These are phyloP conservation scores for Lithospermum erythrorhizon DNA, from an alignment of 257 asterid species.

Conservation along the genomic window DNA sequence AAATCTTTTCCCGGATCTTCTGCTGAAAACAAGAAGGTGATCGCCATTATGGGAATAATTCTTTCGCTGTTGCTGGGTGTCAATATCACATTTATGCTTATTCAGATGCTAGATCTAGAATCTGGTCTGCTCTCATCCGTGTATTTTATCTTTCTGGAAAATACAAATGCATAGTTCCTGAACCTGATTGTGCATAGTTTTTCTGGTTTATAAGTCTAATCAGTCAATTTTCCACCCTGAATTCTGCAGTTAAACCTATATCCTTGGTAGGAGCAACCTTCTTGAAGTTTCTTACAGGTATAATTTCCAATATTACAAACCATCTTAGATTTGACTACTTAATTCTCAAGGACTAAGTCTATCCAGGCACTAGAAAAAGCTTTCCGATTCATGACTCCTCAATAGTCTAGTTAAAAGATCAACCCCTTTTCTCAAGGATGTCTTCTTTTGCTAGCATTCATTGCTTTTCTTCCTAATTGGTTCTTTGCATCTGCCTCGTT, in stretches of 20 bases:
- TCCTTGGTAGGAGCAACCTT: conserved; percentile 79
- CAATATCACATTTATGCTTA: conserved; percentile 94
- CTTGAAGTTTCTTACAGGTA: conserved; percentile 89
- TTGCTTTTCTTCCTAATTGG: no score
- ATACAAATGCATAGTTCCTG: background rate
- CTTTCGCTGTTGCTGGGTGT: conserved; percentile 99
- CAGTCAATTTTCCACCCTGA: conserved; percentile 1
- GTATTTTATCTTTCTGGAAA: background rate
- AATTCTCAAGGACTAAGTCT: no score
- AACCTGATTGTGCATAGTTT: background rate
- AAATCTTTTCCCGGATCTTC: conserved; percentile 96
- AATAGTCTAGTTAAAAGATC: no score
- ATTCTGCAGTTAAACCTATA: conserved; percentile 79
- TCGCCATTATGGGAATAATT: conserved; percentile 92
- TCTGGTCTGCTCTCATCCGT: conserved; percentile 39
- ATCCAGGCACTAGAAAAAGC: no score
- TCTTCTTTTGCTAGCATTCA: no score
- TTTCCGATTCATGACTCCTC: no score
- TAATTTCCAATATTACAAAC: background rate
- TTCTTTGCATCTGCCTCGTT: no score
- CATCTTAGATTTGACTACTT: no score
- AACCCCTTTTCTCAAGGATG: no score
- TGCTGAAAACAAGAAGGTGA: conserved; percentile 92
- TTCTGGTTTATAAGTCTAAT: background rate
- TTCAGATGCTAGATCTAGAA: conserved; percentile 99